Percentiles rank a stretch among this genome's conserved stretches.
Conservation (phyloP, 768 basidiomycete species). For the Ephemerocybe angulata region DNA sequence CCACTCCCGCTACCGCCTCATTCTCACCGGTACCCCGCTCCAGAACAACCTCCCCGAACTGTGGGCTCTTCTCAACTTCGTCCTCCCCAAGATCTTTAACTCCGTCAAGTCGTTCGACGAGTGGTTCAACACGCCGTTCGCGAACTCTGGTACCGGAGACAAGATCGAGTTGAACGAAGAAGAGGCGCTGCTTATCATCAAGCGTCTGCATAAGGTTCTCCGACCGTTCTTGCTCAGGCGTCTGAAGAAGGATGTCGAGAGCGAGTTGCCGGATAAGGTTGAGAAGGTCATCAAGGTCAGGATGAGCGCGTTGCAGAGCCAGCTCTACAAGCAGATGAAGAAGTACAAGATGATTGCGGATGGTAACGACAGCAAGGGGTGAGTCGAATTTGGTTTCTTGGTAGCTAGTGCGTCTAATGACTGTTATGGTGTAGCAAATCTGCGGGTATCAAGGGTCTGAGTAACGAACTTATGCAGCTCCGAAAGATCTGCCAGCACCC, state of each 20-base stretch:
- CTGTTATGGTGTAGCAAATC: conserved; percentile 46
- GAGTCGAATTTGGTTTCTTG: conserved; percentile 20
- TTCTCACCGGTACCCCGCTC: conserved; percentile 91
- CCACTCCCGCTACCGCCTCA: conserved; percentile 88
- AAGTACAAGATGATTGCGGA: conserved; percentile 96
- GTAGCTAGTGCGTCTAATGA: background rate
- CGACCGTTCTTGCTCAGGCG: conserved; percentile 90
- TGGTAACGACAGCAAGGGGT: conserved; percentile 75
- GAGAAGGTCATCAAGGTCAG: conserved; percentile 97
- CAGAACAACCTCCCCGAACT: conserved; percentile 97
- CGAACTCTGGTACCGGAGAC: conserved; percentile 95
- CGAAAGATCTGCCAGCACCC: conserved; percentile 99
- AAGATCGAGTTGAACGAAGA: conserved; percentile 99
- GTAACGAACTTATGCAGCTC: conserved; percentile 96
- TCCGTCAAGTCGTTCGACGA: conserved; percentile 99
- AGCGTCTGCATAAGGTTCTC: conserved; percentile 93
- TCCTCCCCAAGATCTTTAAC: conserved; percentile 93
- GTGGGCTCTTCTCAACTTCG: conserved; percentile 95
- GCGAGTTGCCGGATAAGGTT: conserved; percentile 93
- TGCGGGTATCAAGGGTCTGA: conserved; percentile 80
- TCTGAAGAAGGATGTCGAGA: conserved; percentile 95
- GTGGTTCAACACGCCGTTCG: conserved; percentile 99
- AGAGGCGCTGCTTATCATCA: conserved; percentile 96
- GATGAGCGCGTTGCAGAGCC: conserved; percentile 89
- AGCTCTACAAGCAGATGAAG: conserved; percentile 97